Base-by-base conservation (phyloP, 345 rosid genomes). In the Citrus reticulata region DNA sequence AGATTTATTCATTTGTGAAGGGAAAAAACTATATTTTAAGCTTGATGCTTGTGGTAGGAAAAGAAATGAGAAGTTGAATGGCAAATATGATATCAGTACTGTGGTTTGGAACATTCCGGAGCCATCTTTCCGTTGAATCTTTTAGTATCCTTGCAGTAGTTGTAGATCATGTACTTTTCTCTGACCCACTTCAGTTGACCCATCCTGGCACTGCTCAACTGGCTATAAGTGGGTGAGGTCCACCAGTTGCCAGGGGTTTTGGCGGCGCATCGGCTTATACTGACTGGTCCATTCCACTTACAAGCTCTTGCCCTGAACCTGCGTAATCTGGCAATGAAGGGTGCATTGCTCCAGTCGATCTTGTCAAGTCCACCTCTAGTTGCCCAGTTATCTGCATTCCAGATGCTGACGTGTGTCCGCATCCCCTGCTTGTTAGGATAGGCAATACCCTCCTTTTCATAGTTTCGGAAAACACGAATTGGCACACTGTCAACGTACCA, bases 341-440 rank as follows among this genome's bases (percentile, higher is more conserved):
- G 94, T 73, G 91, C 85, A 4, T 8, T 74, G 7, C 72, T 86
- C 93, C 93, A 90, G 81, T 92, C 87, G 20, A 84, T 91, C 82
- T 92, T 92, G 71, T 65, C 87, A 8, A 80, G 86, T 14, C 98
- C 95, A 42, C 95, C 97, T 87, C 87, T 83, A 17, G 95, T 95
- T 11, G 95, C 94, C 93, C 94, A 89, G 74, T 86, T 75, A 72
- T 91, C 97, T 19, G 92, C 98, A 81, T 87, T 85, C 95, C 97
- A 92, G 82, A 95, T 64, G 84, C 91, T 91, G 22, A 93, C 42
- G 78, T 88, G 84, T 59, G 85, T 87, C 76, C 86, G 81, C 97
- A 91, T 92, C 37, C 91, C 97, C 73, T 95, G 93, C 79, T 86
- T 85, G 88, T 88, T 92, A 4, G 97, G 97, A 80, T 83, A 95